Conservation (phyloP, 2,329 filamentous ascomycete genomes). For the Hypocrella siamensis region DNA sequence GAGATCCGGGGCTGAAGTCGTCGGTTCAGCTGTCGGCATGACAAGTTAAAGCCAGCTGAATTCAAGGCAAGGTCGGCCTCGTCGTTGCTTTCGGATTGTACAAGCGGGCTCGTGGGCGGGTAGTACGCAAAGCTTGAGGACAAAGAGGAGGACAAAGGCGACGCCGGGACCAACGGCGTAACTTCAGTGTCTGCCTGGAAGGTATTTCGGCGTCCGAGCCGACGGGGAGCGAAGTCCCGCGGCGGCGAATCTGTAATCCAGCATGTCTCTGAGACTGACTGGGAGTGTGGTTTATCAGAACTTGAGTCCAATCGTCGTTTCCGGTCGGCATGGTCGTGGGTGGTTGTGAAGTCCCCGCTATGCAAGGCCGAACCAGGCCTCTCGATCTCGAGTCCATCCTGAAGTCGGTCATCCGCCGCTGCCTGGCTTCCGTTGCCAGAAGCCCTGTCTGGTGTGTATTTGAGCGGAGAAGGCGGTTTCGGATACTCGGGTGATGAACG, state of each 20-base stretch:
- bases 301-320: slow-evolving; percentile 3
- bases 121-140: slow-evolving; percentile 72
- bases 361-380: slow-evolving; percentile 66
- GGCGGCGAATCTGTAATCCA: slow-evolving; percentile 45
- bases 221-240: slow-evolving; percentile 31
- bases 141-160: slow-evolving; percentile 54
- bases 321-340: slow-evolving; percentile 10
- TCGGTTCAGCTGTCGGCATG: slow-evolving; percentile 19
- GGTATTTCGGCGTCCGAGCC: slow-evolving; percentile 19
- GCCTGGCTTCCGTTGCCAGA: slow-evolving; percentile 10
- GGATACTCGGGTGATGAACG: slow-evolving; percentile 20
- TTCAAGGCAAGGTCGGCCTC: slow-evolving; percentile 45
- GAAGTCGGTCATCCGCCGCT: slow-evolving; percentile 23
- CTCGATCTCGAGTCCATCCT: slow-evolving; percentile 52
- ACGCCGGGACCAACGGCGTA: slow-evolving; percentile 28
- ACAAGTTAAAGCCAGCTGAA: slow-evolving; percentile 33
- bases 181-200: slow-evolving; percentile 17
- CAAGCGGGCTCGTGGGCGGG: slow-evolving; percentile 80
- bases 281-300: background rate
- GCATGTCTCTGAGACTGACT: slow-evolving; percentile 5
- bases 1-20: slow-evolving; percentile 50
- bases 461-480: slow-evolving; percentile 28
- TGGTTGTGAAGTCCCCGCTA: slow-evolving; percentile 47
- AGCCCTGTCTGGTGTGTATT: slow-evolving; percentile 29
- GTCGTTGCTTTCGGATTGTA: slow-evolving; percentile 74